phyloP scores from a whole-genome alignment of 208 protist species.

The Leishmania lainsoni region DNA sequence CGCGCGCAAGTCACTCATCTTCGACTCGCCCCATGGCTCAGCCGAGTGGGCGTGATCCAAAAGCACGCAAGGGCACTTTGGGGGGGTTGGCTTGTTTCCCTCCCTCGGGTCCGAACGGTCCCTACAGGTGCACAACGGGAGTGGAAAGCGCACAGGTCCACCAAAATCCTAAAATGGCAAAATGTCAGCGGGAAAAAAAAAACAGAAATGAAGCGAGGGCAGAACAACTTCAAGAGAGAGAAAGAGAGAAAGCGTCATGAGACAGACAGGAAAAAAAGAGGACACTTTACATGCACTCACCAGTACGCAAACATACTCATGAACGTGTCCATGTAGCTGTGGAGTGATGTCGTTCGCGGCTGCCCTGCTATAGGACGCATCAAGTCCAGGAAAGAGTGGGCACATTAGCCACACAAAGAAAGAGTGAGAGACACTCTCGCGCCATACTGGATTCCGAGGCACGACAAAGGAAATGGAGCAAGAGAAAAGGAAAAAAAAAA shows the following conservation, averaged over 20 bases:
- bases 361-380: background rate
- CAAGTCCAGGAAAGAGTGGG: background rate
- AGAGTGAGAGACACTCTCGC: background rate
- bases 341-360: background rate
- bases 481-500: background rate
- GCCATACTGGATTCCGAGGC: background rate
- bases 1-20: background rate
- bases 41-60: background rate
- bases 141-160: background rate
- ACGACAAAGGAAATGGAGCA: background rate
- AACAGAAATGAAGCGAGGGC: background rate
- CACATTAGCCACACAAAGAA: background rate
- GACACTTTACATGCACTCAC: background rate
- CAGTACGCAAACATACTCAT: background rate
- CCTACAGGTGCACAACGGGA: background rate
- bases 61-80: background rate
- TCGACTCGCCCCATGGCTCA: background rate
- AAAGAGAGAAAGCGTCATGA: background rate
- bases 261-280: background rate
- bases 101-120: background rate
- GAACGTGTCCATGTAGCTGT: background rate
- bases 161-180: background rate
- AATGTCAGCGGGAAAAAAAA: background rate
- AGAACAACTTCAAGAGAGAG: background rate
- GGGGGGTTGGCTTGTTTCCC: background rate